These are phyloP conservation scores for Aphanomyces astaci DNA, from an alignment of 352 stramenopile species.

Conservation along the genomic window DNA sequence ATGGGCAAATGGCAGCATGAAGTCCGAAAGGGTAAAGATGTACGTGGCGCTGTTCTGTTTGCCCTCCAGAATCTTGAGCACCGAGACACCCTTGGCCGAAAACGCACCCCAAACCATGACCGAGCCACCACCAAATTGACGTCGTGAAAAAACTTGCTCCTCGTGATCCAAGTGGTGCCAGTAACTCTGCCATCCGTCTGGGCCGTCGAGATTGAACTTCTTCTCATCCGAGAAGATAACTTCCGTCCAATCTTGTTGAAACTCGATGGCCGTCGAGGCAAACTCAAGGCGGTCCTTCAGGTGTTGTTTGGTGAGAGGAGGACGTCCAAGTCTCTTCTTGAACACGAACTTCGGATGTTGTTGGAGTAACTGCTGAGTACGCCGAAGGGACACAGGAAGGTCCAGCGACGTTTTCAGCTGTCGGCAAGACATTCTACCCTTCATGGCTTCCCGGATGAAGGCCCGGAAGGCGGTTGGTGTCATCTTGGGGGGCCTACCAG, in stretches of 20 bases:
- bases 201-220: neutral
- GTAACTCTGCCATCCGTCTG: neutral
- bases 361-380: neutral
- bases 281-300: neutral
- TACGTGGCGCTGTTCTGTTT: constrained; percentile 28
- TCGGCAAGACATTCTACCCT: neutral
- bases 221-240: neutral
- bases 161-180: neutral
- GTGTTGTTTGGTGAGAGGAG: neutral
- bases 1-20: constrained; percentile 26
- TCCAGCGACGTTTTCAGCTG: neutral
- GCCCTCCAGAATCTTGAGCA: constrained; percentile 22
- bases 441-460: neutral
- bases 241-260: neutral
- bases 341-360: neutral
- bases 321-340: neutral
- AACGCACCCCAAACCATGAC: constrained; percentile 29
- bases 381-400: neutral
- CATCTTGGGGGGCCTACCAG: neutral
- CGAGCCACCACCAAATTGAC: constrained; percentile 8
- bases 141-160: neutral
- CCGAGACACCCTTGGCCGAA: constrained; percentile 1
- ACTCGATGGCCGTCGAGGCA: neutral
- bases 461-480: neutral
- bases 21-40: constrained; percentile 27